Evolutionary conservation across 2,329 filamentous ascomycete species (phyloP).

Genomic region (Sporothrix sp.): DNA sequence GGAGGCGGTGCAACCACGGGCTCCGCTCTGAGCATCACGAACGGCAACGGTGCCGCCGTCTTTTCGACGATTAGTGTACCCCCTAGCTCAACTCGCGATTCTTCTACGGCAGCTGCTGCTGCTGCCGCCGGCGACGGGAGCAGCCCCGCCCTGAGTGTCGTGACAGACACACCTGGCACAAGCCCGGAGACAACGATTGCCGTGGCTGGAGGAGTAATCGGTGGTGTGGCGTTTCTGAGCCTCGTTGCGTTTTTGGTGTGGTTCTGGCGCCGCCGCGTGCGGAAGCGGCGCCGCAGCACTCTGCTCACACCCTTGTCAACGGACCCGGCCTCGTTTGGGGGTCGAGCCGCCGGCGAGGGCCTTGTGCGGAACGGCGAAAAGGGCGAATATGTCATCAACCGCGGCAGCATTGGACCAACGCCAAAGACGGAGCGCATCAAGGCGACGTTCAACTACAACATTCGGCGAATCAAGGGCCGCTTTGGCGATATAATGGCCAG

Average conservation of each 20-base stretch:
- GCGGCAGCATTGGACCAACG: conserved; percentile 40
- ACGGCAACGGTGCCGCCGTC: conserved; percentile 9
- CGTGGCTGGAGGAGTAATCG: conserved; percentile 43
- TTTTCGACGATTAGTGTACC: conserved; percentile 16
- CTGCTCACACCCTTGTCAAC: conserved; percentile 39
- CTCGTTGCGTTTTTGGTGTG: conserved; percentile 41
- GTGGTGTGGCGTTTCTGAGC: conserved; percentile 36
- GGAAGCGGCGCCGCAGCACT: conserved; percentile 36
- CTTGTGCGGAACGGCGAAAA: conserved; percentile 22
- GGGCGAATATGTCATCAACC: conserved; percentile 33
- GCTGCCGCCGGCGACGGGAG: not conserved
- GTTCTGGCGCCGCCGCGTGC: conserved; percentile 37
- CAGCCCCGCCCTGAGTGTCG: conserved; percentile 17
- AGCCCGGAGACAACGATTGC: conserved; percentile 29
- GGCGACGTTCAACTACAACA: conserved; percentile 30
- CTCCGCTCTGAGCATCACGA: not conserved
- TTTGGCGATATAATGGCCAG: conserved; percentile 24
- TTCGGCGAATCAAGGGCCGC: conserved; percentile 28
- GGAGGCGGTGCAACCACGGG: not conserved
- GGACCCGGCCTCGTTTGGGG: conserved; percentile 19
- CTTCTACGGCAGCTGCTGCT: conserved; percentile 9
- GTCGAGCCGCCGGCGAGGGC: not conserved
- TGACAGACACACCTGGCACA: conserved; percentile 18
- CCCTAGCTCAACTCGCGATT: conserved; percentile 8
- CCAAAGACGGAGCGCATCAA: conserved; percentile 33